These are phyloP conservation scores for Cryphonectria nitschkei DNA, from an alignment of 2,329 filamentous ascomycete species.

Conservation along the genomic window DNA sequence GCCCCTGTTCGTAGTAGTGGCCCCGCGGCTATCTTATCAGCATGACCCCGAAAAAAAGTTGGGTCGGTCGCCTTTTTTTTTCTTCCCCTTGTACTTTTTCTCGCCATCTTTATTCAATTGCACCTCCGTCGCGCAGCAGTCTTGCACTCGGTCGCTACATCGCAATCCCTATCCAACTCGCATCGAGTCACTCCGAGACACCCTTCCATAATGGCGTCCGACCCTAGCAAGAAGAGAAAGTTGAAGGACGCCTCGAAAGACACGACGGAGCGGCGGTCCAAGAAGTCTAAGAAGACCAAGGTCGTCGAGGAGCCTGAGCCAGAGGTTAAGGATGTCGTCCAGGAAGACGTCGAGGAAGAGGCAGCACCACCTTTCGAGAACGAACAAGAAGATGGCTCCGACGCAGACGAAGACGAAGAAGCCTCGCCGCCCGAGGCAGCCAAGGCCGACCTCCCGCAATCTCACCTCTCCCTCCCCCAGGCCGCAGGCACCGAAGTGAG, in stretches of 20 bases:
- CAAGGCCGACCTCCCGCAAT: conserved; percentile 40
- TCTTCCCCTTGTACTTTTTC: conserved; percentile 1
- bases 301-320: conserved; percentile 22
- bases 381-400: conserved; percentile 30
- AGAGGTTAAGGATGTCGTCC: conserved; percentile 25
- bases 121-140: neutral
- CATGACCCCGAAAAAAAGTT: conserved; percentile 27
- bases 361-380: conserved; percentile 31
- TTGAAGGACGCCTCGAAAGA: conserved; percentile 38
- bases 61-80: conserved; percentile 11
- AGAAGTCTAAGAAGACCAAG: conserved; percentile 22
- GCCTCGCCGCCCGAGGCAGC: conserved; percentile 33
- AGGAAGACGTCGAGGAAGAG: conserved; percentile 5
- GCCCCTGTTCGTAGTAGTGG: conserved; percentile 8
- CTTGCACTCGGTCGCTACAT: neutral
- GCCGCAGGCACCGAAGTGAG: conserved; percentile 64
- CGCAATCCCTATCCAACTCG: no score
- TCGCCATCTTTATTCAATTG: conserved; percentile 7
- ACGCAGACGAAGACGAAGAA: conserved; percentile 32
- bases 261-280: conserved; percentile 18
- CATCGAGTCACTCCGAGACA: neutral
- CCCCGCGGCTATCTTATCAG: conserved; percentile 26
- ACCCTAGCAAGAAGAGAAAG: conserved; percentile 43
- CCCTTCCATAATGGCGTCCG: conserved; percentile 35
- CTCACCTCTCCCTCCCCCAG: conserved; percentile 55